Evolutionary conservation across 2,329 filamentous ascomycete genomes (phyloP), one percentile per base, ranked within the genome.

Genomic region (Aspergillus ruber): DNA sequence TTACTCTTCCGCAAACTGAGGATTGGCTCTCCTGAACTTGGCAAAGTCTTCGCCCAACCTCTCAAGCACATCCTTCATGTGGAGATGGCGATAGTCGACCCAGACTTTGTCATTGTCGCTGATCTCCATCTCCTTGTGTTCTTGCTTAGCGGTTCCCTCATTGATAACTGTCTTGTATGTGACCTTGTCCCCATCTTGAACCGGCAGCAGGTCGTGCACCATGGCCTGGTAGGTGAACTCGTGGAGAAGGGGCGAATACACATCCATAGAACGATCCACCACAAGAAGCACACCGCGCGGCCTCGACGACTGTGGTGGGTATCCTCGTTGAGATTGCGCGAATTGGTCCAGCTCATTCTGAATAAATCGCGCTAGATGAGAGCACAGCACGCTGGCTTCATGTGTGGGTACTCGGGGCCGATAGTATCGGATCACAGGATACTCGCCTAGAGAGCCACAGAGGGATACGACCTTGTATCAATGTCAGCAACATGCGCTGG

Each of bases 201-300:
- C 89, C 0, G 86, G 86, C 25, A 98, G 73, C 7, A 98, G 74
- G 64, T 98, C 93, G 67, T 96, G 88, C 3, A 89, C 91, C 91
- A 98, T 97, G 44, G 93, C 90, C 69, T 98, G 93, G 66, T 97
- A 98, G 10, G 93, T 96, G 65, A 98, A 96, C 62, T 98, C 93
- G 69, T 98, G 93, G 3, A 97, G 65, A 9, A 97, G 72, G 1
- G 93, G 93, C 0, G 91, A 84, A 71, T 86, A 82, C 3, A 96
- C 70, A 66, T 98, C 93, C 86, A 98, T 93, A 6, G 90, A 88
- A 52, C 93, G 82, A 66, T 97, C 93, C 1, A 90, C 88, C 51
- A 98, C 86, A 60, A 95, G 75, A 0, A 98, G 79, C 0, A 90
- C 82, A 35, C 88, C 88, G 54, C 88, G 85, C 6, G 90, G 91